Evolutionary conservation across 2,329 filamentous ascomycete species (phyloP).

Genomic region (Fusarium torulosum): DNA sequence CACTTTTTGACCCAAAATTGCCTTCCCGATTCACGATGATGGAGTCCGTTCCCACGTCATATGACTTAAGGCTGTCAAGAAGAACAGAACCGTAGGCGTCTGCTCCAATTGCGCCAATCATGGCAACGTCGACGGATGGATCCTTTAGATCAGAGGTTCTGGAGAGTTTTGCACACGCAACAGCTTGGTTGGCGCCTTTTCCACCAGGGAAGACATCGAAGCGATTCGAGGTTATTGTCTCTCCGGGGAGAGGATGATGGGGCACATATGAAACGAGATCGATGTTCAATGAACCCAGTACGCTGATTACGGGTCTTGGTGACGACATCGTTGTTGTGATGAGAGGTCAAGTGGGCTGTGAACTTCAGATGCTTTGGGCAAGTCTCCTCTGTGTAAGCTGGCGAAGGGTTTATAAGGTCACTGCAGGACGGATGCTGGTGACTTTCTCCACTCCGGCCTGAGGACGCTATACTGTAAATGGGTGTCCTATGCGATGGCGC

Average conservation of each 20-base stretch:
- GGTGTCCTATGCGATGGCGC: slow-evolving; percentile 24
- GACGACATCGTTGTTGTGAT: background rate
- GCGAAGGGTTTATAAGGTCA: slow-evolving; percentile 7
- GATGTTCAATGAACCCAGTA: slow-evolving; percentile 93
- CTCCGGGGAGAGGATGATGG: slow-evolving; percentile 84
- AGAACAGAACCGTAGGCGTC: slow-evolving; percentile 74
- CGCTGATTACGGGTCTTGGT: slow-evolving; percentile 67
- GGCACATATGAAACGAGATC: slow-evolving; percentile 93
- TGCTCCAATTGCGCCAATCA: slow-evolving; percentile 81
- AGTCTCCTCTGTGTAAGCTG: background rate
- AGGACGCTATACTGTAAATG: slow-evolving; percentile 18
- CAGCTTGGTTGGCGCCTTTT: slow-evolving; percentile 95
- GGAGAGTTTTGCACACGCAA: slow-evolving; percentile 86
- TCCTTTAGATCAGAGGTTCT: slow-evolving; percentile 59
- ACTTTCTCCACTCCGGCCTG: background rate
- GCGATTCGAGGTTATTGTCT: slow-evolving; percentile 83
- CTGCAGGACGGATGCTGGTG: background rate
- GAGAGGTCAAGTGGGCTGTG: background rate
- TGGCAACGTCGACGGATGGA: slow-evolving; percentile 64
- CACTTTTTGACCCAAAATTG: slow-evolving; percentile 63
- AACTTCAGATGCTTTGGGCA: background rate
- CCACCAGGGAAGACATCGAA: slow-evolving; percentile 88
- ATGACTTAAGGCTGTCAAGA: slow-evolving; percentile 65
- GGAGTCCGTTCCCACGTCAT: slow-evolving; percentile 71
- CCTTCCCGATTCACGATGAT: slow-evolving; percentile 58